Percentiles rank a stretch among this genome's conserved stretches.
Evolutionary conservation across 2,329 filamentous ascomycete species (phyloP).

Genomic region (Zymoseptoria ardabiliae): DNA sequence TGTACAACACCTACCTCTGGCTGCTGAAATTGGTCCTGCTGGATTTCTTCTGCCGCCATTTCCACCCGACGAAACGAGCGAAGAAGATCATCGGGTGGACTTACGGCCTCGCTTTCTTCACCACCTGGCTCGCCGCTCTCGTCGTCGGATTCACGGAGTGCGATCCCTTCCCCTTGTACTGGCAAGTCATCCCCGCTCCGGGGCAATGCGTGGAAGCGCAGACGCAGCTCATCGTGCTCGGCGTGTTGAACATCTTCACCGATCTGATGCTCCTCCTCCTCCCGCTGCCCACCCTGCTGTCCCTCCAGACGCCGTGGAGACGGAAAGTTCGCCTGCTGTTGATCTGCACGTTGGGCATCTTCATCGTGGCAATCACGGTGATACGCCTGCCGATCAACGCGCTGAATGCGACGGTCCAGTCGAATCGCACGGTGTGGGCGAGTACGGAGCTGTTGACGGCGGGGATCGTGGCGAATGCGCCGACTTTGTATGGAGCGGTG

Average conservation of each 20-base stretch:
- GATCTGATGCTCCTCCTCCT: neutral
- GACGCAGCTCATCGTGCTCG: neutral
- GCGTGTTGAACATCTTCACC: neutral
- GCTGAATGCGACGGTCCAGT: neutral
- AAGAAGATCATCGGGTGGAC: neutral
- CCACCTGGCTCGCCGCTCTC: neutral
- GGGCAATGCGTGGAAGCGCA: neutral
- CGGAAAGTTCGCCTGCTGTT: neutral
- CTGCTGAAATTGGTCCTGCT: neutral
- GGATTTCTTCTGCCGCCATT: neutral
- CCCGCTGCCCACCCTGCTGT: neutral
- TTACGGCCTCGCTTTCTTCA: neutral
- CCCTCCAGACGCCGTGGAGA: neutral
- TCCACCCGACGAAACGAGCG: neutral
- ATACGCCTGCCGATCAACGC: neutral
- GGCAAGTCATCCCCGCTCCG: neutral
- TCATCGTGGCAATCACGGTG: neutral
- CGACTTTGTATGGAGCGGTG: neutral
- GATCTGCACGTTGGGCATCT: neutral
- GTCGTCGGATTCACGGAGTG: neutral
- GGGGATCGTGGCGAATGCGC: neutral
- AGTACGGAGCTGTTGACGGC: neutral
- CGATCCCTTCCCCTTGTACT: neutral
- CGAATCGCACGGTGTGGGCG: neutral
- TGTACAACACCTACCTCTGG: neutral